These are phyloP conservation scores for Pythium utonaiense DNA, from an alignment of 352 stramenopile species.

Conservation along the genomic window DNA sequence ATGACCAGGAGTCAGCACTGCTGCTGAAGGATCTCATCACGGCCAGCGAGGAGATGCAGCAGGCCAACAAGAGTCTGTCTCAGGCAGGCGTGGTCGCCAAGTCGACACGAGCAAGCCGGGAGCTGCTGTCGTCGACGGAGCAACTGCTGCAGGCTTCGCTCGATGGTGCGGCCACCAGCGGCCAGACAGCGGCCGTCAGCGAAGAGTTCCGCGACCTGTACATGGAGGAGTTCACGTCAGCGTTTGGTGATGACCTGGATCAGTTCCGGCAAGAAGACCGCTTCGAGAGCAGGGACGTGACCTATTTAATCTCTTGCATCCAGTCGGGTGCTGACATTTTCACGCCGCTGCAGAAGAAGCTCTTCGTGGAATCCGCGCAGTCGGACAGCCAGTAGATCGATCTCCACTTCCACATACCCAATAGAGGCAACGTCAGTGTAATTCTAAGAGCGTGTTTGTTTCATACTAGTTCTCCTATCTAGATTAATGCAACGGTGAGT, in stretches of 20 bases:
- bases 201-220: slow-evolving; percentile 76
- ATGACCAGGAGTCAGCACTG: slow-evolving; percentile 37
- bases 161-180: slow-evolving; percentile 17
- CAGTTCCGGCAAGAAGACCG: slow-evolving; percentile 82
- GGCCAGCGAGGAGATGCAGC: slow-evolving; percentile 42
- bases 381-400: slow-evolving; percentile 19
- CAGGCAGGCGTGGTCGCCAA: slow-evolving; percentile 51
- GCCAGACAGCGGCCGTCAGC: slow-evolving; percentile 23
- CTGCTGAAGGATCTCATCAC: slow-evolving; percentile 61
- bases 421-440: slow-evolving; percentile 8
- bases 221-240: slow-evolving; percentile 81
- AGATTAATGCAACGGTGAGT: neutral
- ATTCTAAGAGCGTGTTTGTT: slow-evolving; percentile 13
- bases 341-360: slow-evolving; percentile 75
- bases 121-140: slow-evolving; percentile 48
- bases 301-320: slow-evolving; percentile 89
- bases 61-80: slow-evolving; percentile 44
- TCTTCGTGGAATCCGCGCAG: slow-evolving; percentile 67
- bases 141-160: slow-evolving; percentile 32
- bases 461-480: slow-evolving; percentile 2
- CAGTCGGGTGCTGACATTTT: slow-evolving; percentile 77
- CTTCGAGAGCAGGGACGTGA: slow-evolving; percentile 85
- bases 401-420: neutral
- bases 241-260: slow-evolving; percentile 82
- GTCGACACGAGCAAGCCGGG: slow-evolving; percentile 45